These are phyloP conservation scores for Pseudisothecium myosuroides DNA, from an alignment of 225 moss, liverwort and hornwort species.

Conservation along the genomic window DNA sequence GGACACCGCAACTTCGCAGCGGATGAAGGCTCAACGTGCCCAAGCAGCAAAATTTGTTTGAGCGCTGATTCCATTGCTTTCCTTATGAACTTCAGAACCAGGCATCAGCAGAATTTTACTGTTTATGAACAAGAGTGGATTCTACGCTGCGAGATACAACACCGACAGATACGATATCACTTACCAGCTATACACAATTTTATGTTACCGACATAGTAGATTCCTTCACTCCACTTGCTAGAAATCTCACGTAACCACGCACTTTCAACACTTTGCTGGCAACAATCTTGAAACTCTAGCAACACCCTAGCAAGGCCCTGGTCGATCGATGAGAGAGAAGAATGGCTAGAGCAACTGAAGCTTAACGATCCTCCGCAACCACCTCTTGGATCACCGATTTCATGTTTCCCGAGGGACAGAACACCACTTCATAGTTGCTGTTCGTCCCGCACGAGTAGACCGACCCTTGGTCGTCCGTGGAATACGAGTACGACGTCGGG, in stretches of 20 bases:
- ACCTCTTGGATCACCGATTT: not conserved
- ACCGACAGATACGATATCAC: not conserved
- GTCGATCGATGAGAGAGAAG: not conserved
- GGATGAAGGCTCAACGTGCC: not conserved
- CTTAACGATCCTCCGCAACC: not conserved
- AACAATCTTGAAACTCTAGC: too few relatives aligned
- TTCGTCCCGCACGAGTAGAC: slow-evolving; percentile 1
- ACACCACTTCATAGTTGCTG: slow-evolving; percentile 24
- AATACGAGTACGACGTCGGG: slow-evolving; percentile 11
- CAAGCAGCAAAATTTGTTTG: not conserved
- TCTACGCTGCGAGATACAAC: not conserved
- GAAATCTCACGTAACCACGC: not conserved
- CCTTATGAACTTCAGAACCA: not conserved
- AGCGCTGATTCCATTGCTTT: not conserved
- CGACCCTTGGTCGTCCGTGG: not conserved
- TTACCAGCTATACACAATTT: not conserved
- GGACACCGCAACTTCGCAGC: not conserved
- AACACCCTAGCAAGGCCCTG: not conserved
- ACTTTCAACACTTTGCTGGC: too few relatives aligned
- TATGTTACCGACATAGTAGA: not conserved
- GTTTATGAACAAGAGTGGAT: not conserved
- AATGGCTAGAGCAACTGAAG: not conserved
- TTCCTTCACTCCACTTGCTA: not conserved
- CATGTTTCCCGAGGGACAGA: not conserved
- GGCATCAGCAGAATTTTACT: not conserved